A percentile compares a stretch with the other conserved stretches of the same genome.
phyloP scores from a whole-genome alignment of 2,329 filamentous ascomycete species.

The Fusarium scirpi region DNA sequence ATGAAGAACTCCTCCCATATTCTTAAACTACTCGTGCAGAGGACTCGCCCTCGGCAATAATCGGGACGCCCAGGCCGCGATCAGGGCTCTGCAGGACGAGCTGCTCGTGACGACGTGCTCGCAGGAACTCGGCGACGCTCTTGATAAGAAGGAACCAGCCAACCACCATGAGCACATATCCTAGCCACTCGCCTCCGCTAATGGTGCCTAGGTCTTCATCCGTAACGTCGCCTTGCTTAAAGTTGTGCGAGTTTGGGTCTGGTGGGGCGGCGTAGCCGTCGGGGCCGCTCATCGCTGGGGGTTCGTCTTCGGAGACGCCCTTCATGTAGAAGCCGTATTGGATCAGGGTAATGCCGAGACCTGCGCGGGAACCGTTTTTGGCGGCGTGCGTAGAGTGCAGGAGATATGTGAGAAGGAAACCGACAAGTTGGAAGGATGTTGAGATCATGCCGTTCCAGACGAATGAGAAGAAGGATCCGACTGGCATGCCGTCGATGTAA shows the following conservation, averaged over 20 bases:
- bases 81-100: slow-evolving; percentile 94
- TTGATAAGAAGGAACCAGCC: slow-evolving; percentile 98
- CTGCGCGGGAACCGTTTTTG: slow-evolving; percentile 95
- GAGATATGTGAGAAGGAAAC: slow-evolving; percentile 97
- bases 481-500: slow-evolving; percentile 95
- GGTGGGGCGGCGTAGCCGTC: slow-evolving; percentile 76
- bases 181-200: slow-evolving; percentile 85
- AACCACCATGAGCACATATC: slow-evolving; percentile 94
- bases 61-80: slow-evolving; percentile 82
- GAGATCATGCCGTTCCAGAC: slow-evolving; percentile 97
- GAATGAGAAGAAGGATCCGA: slow-evolving; percentile 87
- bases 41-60: slow-evolving; percentile 87
- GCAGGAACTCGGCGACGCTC: slow-evolving; percentile 90
- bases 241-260: slow-evolving; percentile 91
- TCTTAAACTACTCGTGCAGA: slow-evolving; percentile 79
- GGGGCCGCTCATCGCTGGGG: slow-evolving; percentile 60
- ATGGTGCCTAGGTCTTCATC: slow-evolving; percentile 64
- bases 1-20: slow-evolving; percentile 14
- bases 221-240: slow-evolving; percentile 78
- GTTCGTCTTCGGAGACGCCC: slow-evolving; percentile 61
- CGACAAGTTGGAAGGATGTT: slow-evolving; percentile 96
- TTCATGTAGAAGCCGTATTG: slow-evolving; percentile 99
- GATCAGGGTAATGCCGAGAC: slow-evolving; percentile 92
- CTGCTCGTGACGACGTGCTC: slow-evolving; percentile 90
- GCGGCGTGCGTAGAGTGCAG: slow-evolving; percentile 97